Evolutionary conservation across 306 rosid genomes (phyloP).

Genomic region (Nissolia schottii): DNA sequence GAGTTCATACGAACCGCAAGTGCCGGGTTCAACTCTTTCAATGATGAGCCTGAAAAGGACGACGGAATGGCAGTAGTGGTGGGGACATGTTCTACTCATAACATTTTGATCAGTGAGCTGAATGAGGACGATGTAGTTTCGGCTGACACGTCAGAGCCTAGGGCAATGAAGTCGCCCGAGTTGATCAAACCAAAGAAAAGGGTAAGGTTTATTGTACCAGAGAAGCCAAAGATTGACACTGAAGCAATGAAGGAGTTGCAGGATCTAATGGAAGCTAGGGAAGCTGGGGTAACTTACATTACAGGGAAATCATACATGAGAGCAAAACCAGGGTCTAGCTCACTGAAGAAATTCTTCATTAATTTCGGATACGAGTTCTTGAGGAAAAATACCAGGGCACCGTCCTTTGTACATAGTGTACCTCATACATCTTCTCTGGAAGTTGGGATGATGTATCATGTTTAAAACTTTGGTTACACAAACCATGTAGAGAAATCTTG

Average conservation of each 20-base stretch:
- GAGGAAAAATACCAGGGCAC: constrained; percentile 61
- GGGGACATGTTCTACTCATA: constrained; percentile 46
- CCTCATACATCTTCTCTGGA: constrained; percentile 68
- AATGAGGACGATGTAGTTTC: constrained; percentile 11
- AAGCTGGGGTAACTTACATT: constrained; percentile 70
- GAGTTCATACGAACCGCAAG: constrained; percentile 54
- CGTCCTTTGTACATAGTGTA: constrained; percentile 41
- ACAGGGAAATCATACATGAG: constrained; percentile 65
- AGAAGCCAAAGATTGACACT: constrained; percentile 49
- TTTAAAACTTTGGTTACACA: constrained; percentile 25
- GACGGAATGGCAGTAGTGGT: constrained; percentile 58
- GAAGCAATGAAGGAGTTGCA: constrained; percentile 47
- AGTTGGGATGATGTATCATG: constrained; percentile 75
- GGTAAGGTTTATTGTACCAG: constrained; percentile 66
- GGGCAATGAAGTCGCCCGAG: constrained; percentile 42
- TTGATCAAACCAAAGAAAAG: constrained; percentile 36
- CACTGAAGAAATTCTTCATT: constrained; percentile 42
- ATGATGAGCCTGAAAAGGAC: constrained; percentile 28
- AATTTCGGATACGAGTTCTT: constrained; percentile 66
- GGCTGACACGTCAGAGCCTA: constrained; percentile 22
- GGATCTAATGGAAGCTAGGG: constrained; percentile 72
- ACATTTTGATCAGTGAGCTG: constrained; percentile 31
- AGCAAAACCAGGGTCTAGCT: constrained; percentile 67
- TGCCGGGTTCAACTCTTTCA: background rate
- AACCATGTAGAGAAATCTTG: constrained; percentile 12